Evolutionary conservation across 2,329 filamentous ascomycete species (phyloP), one percentile per base, ranked within the genome.

Genomic region (Rhynchosporium secalis): DNA sequence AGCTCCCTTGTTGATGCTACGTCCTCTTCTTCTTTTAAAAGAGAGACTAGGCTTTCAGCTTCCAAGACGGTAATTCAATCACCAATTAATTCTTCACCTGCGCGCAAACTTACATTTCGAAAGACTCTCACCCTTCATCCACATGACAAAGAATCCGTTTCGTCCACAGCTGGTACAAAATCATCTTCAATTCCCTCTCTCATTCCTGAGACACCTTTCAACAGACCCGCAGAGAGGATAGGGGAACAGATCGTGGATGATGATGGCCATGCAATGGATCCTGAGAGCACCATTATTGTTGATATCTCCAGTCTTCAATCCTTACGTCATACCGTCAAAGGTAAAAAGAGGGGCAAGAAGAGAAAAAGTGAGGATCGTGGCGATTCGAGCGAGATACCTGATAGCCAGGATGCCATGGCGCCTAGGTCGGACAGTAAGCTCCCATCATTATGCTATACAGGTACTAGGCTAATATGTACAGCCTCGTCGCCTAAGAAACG

Each of bases 131-230:
- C 41, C 20, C 26, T 51, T 8, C 41, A 41, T n/a, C 9, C 31
- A 15, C 38, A 29, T 26, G 29, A 60, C n/a, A 45, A 56, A 60
- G 40, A 46, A 29, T 38, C 12, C 12, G 31, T 10, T 52, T 52
- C 48, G 20, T 45, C 52, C 54, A 49, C 31, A 52, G 33, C 40
- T 31, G 26, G 38, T 45, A 29, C 38, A 15, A 41, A 60, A 41
- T 60, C 63, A 13, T 69, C 68, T n/a, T 66, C 63, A 5, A 31
- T 65, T n/a, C 63, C 60, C 31, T 71, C 68, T 1, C 33, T 69
- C 12, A 68, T 72, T 33, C 71, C 70, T 12, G 70, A 73, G 54
- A 73, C 71, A 10, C 71, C 70, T 40, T 68, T 56, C 8, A 60
- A 52, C 46, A 62, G 49, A 29, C 15, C 10, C 12, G 20, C 2